Base-by-base conservation (phyloP, 306 rosid genomes). In the Hippophae gyantsensis region DNA sequence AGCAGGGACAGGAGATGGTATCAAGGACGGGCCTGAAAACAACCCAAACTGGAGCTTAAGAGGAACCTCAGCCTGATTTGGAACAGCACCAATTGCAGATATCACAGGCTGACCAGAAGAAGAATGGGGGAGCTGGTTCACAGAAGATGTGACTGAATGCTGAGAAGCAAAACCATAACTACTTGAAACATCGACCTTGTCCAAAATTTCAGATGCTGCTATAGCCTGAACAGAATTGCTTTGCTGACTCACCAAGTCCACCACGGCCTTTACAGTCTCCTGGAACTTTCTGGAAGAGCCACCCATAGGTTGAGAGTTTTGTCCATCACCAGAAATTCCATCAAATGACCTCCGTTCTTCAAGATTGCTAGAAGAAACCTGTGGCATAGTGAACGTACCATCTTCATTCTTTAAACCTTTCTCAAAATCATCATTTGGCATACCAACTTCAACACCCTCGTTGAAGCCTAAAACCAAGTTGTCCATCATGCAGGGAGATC, bases 31-130 rank as follows among this genome's bases (percentile, higher is more conserved):
- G 65, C 98, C 92, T 38, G 98, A 85, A 76, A 92, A 92, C 65
- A 92, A 84, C 70, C 98, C 98, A 76, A 92, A 92, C 70, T 90
- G 98, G 73, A 90, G 98, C 77, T 87, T 87, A 56, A 85, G 73
- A 47, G 98, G 89, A 10, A 76, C 61, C 58, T 87, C 98, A 14
- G 81, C 69, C 74, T 87, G 96, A 74, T 79, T 79, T 8, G 76
- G 69, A 70, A 68, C 72, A 54, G 81, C 66, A 67, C 85, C 68
- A 38, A 70, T 74, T 54, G 65, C 66, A 58, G 92, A 70, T 55
- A 78, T 51, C 51, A 76, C 72, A 61, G 70, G 64, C 59, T 73
- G 82, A 64, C 85, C 74, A 10, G 79, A 62, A 47, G 85, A 62
- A 49, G 76, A 72, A 72, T 75, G 80, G 8, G 90, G 67, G 57